Evolutionary conservation across 2,329 filamentous ascomycete genomes (phyloP), one percentile per base, ranked within the genome.

Genomic region (Colletotrichum caudatum): DNA sequence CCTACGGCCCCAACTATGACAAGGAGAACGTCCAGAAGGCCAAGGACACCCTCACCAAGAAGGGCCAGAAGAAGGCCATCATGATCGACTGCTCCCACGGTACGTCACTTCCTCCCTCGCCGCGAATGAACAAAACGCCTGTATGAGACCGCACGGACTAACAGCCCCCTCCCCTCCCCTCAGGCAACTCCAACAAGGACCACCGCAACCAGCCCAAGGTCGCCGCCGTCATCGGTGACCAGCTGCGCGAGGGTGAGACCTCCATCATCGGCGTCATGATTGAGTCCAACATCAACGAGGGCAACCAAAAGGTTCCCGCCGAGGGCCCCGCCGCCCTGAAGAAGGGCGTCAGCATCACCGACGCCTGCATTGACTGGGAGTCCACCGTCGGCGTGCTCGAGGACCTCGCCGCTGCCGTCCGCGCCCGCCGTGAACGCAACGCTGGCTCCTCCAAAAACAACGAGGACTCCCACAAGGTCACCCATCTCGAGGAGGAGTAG

Each of bases 31-130:
- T 99, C 76, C 89, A 92, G 81, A 86, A 86, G 64, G 93, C 93
- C 37, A 93, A 95, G 81, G 93, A 95, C 80, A 90, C 90, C 2
- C 84, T 99, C 78, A 85, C 83, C 75, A 92, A 93, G 84, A 97
- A 97, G 89, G 91, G 91, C 72, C 92, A 96, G 81, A 92, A 92
- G 78, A 88, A 94, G 83, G 92, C 95, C 74, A 92, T 99, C 84
- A 99, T 99, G 96, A 91, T 99, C 70, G 96, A 99, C 83, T 99
- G 96, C 88, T 98, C 95, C 29, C 96, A 99, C 81, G 96, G 93
- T 94, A 84, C 68, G 89, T 80, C 2, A 29, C 29, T 18, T 8
- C 37, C 23, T 9, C 26, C 39, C 16, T 48, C 20, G 46, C 12
- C 20, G n/a, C 8, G 46, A 48, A 48, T 12, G n/a, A 6, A 12